Evolutionary conservation across 1,284 basidiomycete genomes (phyloP).

Genomic region (Phellopilus nigrolimitatus): DNA sequence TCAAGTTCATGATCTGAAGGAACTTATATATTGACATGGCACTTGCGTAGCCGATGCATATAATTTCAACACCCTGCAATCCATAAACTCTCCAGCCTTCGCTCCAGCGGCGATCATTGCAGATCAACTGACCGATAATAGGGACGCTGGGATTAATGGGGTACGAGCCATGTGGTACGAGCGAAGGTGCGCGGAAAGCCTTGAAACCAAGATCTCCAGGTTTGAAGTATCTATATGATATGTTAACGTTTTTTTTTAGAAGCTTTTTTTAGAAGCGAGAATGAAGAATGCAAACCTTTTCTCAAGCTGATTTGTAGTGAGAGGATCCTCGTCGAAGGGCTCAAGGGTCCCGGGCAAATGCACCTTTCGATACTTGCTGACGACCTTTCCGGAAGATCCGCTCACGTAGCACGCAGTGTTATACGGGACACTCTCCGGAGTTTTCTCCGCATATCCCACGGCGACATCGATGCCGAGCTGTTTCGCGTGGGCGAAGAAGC

Average conservation of each 20-base stretch:
- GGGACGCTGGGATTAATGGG: slow-evolving; percentile 3
- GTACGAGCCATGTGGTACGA: slow-evolving; percentile 3
- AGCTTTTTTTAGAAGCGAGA: too few relatives aligned
- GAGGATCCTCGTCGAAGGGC: slow-evolving; percentile 20
- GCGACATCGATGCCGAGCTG: slow-evolving; percentile 19
- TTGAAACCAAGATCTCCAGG: slow-evolving; percentile 20
- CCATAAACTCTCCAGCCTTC: slow-evolving; percentile 21
- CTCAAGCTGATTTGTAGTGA: slow-evolving; percentile 21
- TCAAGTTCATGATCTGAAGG: too few relatives aligned
- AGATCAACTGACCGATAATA: slow-evolving; percentile 20
- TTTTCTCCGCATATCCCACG: slow-evolving; percentile 20
- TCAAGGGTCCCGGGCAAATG: slow-evolving; percentile 15
- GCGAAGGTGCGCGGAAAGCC: slow-evolving; percentile 18
- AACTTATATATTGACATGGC: too few relatives aligned
- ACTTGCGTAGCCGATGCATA: slow-evolving; percentile 18
- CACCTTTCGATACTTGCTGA: slow-evolving; percentile 17
- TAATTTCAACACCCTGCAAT: slow-evolving; percentile 20
- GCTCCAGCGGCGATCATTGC: slow-evolving; percentile 20
- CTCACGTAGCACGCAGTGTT: slow-evolving; percentile 19
- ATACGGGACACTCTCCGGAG: slow-evolving; percentile 18
- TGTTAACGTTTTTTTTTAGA: too few relatives aligned
- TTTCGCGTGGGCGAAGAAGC: slow-evolving; percentile 17
- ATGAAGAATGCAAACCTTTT: too few relatives aligned
- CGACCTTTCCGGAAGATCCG: slow-evolving; percentile 6
- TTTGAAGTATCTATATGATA: slow-evolving; percentile 16